These are phyloP conservation scores for Solanum sejunctum DNA, from an alignment of 257 asterid genomes.

Conservation along the genomic window DNA sequence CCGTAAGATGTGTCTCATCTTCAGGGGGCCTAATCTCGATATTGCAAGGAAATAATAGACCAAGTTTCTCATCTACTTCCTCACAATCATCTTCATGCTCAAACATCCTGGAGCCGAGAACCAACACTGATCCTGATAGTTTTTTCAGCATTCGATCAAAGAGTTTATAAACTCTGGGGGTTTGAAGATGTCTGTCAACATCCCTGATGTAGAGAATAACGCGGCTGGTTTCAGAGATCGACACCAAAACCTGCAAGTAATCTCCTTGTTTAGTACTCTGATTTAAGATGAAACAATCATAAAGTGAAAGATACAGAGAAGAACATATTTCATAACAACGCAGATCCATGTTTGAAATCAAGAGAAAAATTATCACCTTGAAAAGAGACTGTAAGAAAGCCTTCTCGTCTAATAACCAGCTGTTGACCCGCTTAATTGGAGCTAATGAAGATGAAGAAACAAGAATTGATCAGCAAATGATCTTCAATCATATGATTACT, in stretches of 20 bases:
- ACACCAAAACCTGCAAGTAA: conserved; percentile 59
- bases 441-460: conserved; percentile 27
- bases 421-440: conserved; percentile 38
- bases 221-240: conserved; percentile 45
- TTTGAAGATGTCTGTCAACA: conserved; percentile 57
- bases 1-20: conserved; percentile 58
- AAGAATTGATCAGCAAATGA: conserved; percentile 6
- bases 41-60: conserved; percentile 66
- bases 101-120: conserved; percentile 80
- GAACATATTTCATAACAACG: background rate
- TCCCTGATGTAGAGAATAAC: conserved; percentile 82
- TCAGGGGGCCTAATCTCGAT: conserved; percentile 80
- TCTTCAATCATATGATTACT: background rate
- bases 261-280: conserved; percentile 1
- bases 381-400: conserved; percentile 62
- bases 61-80: conserved; percentile 50
- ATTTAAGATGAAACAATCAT: background rate
- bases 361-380: conserved; percentile 40
- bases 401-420: conserved; percentile 82
- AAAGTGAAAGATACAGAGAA: background rate
- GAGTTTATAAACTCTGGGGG: conserved; percentile 48
- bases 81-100: conserved; percentile 45
- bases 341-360: background rate
- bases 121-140: conserved; percentile 68
- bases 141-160: conserved; percentile 66